These are phyloP conservation scores for Epicoccum sorghinum DNA, from an alignment of 2,329 filamentous ascomycete genomes.

Conservation along the genomic window DNA sequence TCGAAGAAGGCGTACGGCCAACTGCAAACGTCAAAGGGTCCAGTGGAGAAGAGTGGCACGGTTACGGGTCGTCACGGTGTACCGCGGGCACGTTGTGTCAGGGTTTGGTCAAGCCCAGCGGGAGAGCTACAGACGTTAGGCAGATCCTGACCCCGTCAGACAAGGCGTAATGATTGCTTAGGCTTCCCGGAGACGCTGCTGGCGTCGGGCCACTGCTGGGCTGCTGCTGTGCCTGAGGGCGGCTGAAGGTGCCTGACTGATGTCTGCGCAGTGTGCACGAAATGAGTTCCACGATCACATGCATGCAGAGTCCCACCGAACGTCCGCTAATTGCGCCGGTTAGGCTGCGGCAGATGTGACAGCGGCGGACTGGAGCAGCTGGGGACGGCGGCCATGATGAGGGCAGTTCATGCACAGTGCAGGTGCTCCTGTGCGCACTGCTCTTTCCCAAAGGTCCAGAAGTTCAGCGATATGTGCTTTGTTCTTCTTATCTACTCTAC, in stretches of 20 bases:
- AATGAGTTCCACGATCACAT: background rate
- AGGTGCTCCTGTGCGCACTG: no score
- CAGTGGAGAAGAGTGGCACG: constrained; percentile 12
- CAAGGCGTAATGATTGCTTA: background rate
- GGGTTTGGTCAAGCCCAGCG: constrained; percentile 13
- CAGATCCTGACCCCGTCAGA: constrained; percentile 14
- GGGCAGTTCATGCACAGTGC: background rate
- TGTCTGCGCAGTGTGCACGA: background rate
- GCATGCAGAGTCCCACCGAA: background rate
- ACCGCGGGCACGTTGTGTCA: constrained; percentile 13
- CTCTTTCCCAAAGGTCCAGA: no score
- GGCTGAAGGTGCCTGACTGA: constrained; percentile 6
- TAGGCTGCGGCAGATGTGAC: background rate
- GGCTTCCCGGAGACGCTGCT: constrained; percentile 17
- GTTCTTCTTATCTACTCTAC: no score
- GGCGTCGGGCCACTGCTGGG: constrained; percentile 18
- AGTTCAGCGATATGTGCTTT: no score
- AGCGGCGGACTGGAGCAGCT: background rate
- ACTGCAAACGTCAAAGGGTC: constrained; percentile 1
- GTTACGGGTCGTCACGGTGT: constrained; percentile 27
- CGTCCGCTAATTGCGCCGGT: background rate
- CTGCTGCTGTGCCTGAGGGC: constrained; percentile 10
- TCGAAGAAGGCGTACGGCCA: background rate
- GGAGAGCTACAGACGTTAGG: constrained; percentile 23
- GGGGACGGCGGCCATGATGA: background rate